A percentile compares a stretch with the other conserved stretches of the same genome.
phyloP scores from a whole-genome alignment of 495 filamentous ascomycete genomes.

The Chaetomium cochliodes region DNA sequence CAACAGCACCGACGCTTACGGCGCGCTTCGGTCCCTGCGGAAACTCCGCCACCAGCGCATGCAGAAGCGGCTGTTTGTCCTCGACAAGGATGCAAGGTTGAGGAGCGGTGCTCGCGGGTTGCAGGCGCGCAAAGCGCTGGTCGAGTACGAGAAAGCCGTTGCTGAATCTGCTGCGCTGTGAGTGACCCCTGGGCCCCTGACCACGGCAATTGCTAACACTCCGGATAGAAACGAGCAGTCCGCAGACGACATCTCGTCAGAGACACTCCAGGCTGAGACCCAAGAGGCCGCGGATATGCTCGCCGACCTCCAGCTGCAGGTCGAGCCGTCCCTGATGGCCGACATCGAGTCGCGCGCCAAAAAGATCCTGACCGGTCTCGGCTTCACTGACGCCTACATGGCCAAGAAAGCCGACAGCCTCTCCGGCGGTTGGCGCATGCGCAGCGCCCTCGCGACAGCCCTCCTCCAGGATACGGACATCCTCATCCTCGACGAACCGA shows the following conservation, averaged over 20 bases:
- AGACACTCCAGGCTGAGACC: constrained; percentile 57
- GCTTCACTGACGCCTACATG: constrained; percentile 63
- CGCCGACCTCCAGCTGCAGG: constrained; percentile 59
- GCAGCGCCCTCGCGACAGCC: constrained; percentile 63
- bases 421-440: constrained; percentile 80
- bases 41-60: constrained; percentile 58
- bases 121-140: constrained; percentile 68
- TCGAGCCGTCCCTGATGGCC: constrained; percentile 52
- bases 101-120: constrained; percentile 70
- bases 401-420: constrained; percentile 58
- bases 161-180: constrained; percentile 55
- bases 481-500: constrained; percentile 83
- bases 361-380: constrained; percentile 64
- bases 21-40: constrained; percentile 58
- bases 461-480: constrained; percentile 72
- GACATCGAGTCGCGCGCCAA: constrained; percentile 60
- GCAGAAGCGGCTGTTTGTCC: constrained; percentile 60
- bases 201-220: not conserved
- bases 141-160: constrained; percentile 61
- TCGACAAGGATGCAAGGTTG: constrained; percentile 68
- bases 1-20: constrained; percentile 49
- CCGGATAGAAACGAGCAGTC: constrained; percentile 51
- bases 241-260: constrained; percentile 53
- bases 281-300: constrained; percentile 62
- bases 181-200: constrained; percentile 18